phyloP scores from a whole-genome alignment of 306 rosid species.

The Prunus padus region DNA sequence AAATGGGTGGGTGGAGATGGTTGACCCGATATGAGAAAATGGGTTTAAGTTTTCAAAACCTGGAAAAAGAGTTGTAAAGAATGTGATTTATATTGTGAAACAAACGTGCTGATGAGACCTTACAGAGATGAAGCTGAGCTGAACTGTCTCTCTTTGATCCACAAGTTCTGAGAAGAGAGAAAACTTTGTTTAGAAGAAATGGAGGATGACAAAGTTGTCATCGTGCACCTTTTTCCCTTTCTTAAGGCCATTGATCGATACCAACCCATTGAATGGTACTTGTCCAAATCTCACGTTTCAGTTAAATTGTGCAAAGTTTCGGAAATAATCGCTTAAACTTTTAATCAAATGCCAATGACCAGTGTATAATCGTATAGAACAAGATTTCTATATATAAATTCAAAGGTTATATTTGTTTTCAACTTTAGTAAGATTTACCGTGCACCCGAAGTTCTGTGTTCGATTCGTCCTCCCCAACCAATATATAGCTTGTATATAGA shows the following conservation, averaged over 20 bases:
- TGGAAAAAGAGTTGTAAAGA: slow-evolving; percentile 4
- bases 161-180: not conserved
- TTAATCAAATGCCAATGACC: not conserved
- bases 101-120: not conserved
- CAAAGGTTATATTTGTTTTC: too few relatives aligned
- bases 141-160: slow-evolving; percentile 1
- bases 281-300: not conserved
- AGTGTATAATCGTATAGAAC: too few relatives aligned
- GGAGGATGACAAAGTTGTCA: not conserved
- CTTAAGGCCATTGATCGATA: not conserved
- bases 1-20: slow-evolving; percentile 46
- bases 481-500: too few relatives aligned
- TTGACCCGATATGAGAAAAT: slow-evolving; percentile 50
- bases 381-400: too few relatives aligned
- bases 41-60: slow-evolving; percentile 21
- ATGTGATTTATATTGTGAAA: not conserved
- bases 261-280: slow-evolving; percentile 8
- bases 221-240: not conserved
- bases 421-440: too few relatives aligned
- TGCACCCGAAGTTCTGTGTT: too few relatives aligned
- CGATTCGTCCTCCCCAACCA: too few relatives aligned
- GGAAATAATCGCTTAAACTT: not conserved
- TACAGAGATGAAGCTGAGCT: not conserved
- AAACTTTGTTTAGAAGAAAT: slow-evolving; percentile 21
- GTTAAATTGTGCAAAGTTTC: not conserved